Evolutionary conservation across 331 rosid species (phyloP), one percentile per base, ranked within the genome.

Genomic region (Saraca asoca): DNA sequence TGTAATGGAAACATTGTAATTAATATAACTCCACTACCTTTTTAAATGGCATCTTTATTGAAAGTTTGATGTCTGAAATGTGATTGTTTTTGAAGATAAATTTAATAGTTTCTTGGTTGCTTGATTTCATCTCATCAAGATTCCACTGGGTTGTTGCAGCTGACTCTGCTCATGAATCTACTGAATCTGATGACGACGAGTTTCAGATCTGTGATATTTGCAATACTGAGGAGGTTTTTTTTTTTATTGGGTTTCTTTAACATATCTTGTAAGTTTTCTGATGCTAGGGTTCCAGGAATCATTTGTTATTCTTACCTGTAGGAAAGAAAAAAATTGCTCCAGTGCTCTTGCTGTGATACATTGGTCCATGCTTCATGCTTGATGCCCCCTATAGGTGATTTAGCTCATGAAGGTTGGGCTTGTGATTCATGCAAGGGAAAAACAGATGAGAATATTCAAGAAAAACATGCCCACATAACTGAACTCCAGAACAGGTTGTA

Each of bases 191-290:
- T 76, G 95, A 88, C 15, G 97, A 91, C 75, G 95, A 88, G 75
- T 86, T 88, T 77, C 97, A 82, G 78, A 88, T 84, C 8, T 91
- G 95, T 50, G 93, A 83, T 69, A 82, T 85, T 38, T 91, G 95
- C 86, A 75, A 71, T 70, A 16, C 72, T 64, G 91, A 85, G 71
- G 85, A 81, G 91, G 97, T 85, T 65, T 83, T 65, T 53, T 24
- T 46, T 67, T 51, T 29, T 66, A 18, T 34, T 49, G 17, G 10
- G 15, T 12, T 34, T 51, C 29, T 43, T 59, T 38, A 14, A 1
- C n/a, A 20, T 35, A 51, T 55, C 37, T 64, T 75, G 48, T 24
- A 51, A 46, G 35, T 67, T 38, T 59, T 53, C 65, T 59, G 51
- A 48, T 71, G 58, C 65, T 64, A 12, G 54, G 6, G 52, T 9